Evolutionary conservation across 495 filamentous ascomycete species (phyloP), one percentile per base, ranked within the genome.

Genomic region (Cercophora newfieldiana): DNA sequence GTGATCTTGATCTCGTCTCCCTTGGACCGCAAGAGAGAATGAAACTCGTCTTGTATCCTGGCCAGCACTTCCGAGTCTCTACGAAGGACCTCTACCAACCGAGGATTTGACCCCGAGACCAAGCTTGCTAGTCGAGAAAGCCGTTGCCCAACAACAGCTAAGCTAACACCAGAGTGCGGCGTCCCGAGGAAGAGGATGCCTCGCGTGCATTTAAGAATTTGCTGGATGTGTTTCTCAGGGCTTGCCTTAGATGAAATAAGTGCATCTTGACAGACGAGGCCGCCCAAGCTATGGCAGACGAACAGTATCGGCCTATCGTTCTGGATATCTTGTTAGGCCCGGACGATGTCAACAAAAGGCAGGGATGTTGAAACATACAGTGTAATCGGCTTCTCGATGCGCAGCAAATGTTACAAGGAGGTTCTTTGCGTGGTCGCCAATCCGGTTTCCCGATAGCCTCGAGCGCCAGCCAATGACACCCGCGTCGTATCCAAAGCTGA

Each of bases 351-450:
- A n/a, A 22, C 19, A 18, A 18, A 47, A 47, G 37, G 50, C 19
- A 6, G 2, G 50, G 14, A 6, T 12, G 24, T 22, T 2, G 50
- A 22, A 14, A 26, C 50, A 53, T 53, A 53, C 50, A 19, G 50
- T 53, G 50, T 22, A 24, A 14, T 53, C n/a, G 2, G 50, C 50
- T 19, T 53, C 50, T 7, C 50, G 50, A 22, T 53, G n/a, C 2
- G 21, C 50, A 31, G 55, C 55, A 18, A 58, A 14, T 12, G 26
- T 10, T 8, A 21, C n/a, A 3, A 58, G 55, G 19, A 58, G 29
- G 26, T 58, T 58, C 55, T 37, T 33, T 58, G 55, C 55, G n/a
- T 58, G 55, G 29, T 58, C 29, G 25, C 55, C 55, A 37, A 58
- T 58, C 26, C 26, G 29, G 55, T 58, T 58, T 37, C 29, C 26